phyloP scores from a whole-genome alignment of 371 early-diverging fungal genomes.

The Gilbertella persicaria region DNA sequence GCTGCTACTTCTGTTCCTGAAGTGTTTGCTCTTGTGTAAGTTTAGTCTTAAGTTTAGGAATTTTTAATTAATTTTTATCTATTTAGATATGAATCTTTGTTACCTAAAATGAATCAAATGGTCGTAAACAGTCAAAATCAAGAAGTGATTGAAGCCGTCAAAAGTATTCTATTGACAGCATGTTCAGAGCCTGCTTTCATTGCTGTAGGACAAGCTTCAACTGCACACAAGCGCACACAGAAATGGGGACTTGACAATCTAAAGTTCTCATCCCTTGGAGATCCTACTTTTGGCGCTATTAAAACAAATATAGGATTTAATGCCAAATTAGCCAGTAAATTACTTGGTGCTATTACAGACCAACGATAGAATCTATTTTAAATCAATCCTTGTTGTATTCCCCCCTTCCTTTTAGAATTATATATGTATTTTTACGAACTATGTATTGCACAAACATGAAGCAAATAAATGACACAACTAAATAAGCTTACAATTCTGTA shows the following conservation, averaged over 20 bases:
- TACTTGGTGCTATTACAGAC: constrained; percentile 63
- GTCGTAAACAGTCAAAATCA: constrained; percentile 70
- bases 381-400: too few relatives aligned
- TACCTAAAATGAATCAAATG: constrained; percentile 80
- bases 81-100: constrained; percentile 65
- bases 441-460: too few relatives aligned
- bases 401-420: too few relatives aligned
- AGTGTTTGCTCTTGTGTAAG: constrained; percentile 77
- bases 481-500: too few relatives aligned
- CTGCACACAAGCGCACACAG: constrained; percentile 40
- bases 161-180: constrained; percentile 73
- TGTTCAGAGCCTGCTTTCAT: constrained; percentile 62
- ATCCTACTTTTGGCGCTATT: constrained; percentile 45
- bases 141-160: constrained; percentile 72
- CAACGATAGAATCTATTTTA: constrained; percentile 4
- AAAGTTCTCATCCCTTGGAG: constrained; percentile 46
- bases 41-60: not conserved
- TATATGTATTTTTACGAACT: too few relatives aligned
- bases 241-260: constrained; percentile 60
- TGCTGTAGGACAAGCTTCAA: constrained; percentile 17
- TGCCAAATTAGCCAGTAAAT: constrained; percentile 57
- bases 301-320: constrained; percentile 48
- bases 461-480: too few relatives aligned
- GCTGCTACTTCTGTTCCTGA: constrained; percentile 74
- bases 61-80: not conserved